A percentile compares a stretch with the other conserved stretches of the same genome.
Conservation (phyloP, 2,329 filamentous ascomycete genomes). For the Mollisiaceae sp. region DNA sequence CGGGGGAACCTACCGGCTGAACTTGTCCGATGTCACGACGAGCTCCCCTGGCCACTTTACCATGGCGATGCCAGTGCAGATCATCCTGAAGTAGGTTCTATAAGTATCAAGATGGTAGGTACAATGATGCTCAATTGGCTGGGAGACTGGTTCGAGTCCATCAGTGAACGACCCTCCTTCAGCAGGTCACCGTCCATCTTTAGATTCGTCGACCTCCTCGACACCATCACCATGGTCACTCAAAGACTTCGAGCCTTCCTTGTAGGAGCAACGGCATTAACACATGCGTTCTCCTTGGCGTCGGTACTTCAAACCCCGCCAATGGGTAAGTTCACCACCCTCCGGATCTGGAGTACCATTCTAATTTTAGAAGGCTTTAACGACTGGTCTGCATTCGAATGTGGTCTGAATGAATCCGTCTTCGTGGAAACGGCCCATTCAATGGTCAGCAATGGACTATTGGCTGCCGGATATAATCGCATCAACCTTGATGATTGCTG, state of each 20-base stretch:
- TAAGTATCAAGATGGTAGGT: slow-evolving; percentile 6
- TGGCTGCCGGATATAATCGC: slow-evolving; percentile 59
- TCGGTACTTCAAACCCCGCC: slow-evolving; percentile 47
- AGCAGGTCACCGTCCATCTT: background rate
- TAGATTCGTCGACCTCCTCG: background rate
- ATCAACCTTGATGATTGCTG: slow-evolving; percentile 70
- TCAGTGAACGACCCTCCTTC: background rate
- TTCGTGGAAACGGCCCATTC: slow-evolving; percentile 53
- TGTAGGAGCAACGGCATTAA: slow-evolving; percentile 11
- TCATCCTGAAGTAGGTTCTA: background rate
- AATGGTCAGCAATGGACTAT: slow-evolving; percentile 54
- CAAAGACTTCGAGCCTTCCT: slow-evolving; percentile 16
- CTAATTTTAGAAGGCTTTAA: slow-evolving; percentile 46
- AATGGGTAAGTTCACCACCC: slow-evolving; percentile 45
- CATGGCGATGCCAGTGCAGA: background rate
- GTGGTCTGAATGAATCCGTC: slow-evolving; percentile 53
- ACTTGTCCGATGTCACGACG: slow-evolving; percentile 6
- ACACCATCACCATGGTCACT: slow-evolving; percentile 12
- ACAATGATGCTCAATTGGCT: slow-evolving; percentile 12
- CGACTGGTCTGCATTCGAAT: slow-evolving; percentile 55
- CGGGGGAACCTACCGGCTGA: slow-evolving; percentile 13
- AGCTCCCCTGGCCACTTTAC: background rate
- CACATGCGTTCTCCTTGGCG: slow-evolving; percentile 8
- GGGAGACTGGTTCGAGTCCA: background rate
- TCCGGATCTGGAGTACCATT: background rate